Percentiles rank a stretch among this genome's conserved stretches.
phyloP scores from a whole-genome alignment of 176 grass and related monocot species.

The Juncus effusus region DNA sequence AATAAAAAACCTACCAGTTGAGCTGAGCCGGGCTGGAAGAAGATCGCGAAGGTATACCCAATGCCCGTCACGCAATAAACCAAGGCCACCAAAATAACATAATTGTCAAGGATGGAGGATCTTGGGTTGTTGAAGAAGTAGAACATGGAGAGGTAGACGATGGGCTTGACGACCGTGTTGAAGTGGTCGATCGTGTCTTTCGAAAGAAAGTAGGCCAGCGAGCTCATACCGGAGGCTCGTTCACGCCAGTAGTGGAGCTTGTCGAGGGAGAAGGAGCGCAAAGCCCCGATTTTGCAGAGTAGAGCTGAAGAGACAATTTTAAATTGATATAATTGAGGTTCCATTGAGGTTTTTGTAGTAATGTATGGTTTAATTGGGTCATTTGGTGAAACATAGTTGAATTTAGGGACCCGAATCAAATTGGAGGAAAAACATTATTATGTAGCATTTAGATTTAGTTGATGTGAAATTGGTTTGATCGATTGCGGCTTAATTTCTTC shows the following conservation, averaged over 20 bases:
- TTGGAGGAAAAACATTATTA: too few species aligned
- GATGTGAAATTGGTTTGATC: too few species aligned
- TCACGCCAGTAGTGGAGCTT: conserved; percentile 86
- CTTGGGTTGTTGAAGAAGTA: conserved; percentile 94
- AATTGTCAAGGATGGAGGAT: conserved; percentile 79
- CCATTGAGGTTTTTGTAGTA: conserved; percentile 3
- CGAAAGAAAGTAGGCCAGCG: conserved; percentile 67
- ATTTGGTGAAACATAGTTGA: too few species aligned
- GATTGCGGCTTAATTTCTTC: too few species aligned
- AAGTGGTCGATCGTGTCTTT: conserved; percentile 89
- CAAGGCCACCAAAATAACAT: conserved; percentile 57
- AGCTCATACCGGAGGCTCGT: conserved; percentile 80
- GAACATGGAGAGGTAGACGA: conserved; percentile 91
- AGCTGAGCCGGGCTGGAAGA: conserved; percentile 71
- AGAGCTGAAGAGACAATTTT: conserved; percentile 43
- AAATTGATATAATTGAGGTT: not conserved
- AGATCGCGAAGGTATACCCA: conserved; percentile 81
- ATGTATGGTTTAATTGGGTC: not conserved
- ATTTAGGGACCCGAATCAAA: too few species aligned
- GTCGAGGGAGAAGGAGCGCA: conserved; percentile 74
- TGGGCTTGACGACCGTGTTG: conserved; percentile 77
- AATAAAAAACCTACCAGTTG: conserved; percentile 49
- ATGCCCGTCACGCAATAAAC: conserved; percentile 88
- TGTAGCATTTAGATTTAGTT: too few species aligned
- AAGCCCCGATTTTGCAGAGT: conserved; percentile 76